phyloP scores from a whole-genome alignment of 495 filamentous ascomycete genomes.

The Aspergillus hancockii region DNA sequence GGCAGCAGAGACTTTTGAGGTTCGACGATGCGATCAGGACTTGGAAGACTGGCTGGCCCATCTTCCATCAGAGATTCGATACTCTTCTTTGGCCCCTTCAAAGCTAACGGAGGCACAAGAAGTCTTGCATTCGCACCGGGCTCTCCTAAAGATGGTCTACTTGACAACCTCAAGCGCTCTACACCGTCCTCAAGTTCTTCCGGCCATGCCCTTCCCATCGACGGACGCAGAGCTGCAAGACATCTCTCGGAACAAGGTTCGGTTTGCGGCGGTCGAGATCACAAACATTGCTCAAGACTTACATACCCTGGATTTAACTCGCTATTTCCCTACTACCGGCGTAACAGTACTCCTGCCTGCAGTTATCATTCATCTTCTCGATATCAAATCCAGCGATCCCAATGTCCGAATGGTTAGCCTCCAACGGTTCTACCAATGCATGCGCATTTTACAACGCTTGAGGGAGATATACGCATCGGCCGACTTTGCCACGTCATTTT shows the following conservation, averaged over 20 bases:
- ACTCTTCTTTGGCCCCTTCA: constrained; percentile 45
- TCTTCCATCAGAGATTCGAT: constrained; percentile 68
- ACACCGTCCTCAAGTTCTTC: constrained; percentile 83
- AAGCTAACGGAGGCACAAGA: constrained; percentile 52
- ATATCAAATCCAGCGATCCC: constrained; percentile 77
- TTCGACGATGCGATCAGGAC: constrained; percentile 70
- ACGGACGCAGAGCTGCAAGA: constrained; percentile 66
- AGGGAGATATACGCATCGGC: constrained; percentile 84
- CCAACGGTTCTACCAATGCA: constrained; percentile 80
- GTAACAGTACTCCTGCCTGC: constrained; percentile 87
- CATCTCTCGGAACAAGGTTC: constrained; percentile 75
- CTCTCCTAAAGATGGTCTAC: constrained; percentile 85
- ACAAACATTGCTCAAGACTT: constrained; percentile 75
- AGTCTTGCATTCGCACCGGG: constrained; percentile 70
- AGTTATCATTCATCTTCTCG: constrained; percentile 86
- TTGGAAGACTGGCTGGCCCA: constrained; percentile 70
- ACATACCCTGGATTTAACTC: constrained; percentile 66
- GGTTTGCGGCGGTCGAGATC: constrained; percentile 76
- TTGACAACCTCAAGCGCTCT: constrained; percentile 83
- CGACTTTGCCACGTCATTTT: constrained; percentile 81
- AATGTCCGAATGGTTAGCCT: constrained; percentile 66
- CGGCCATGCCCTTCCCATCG: constrained; percentile 63
- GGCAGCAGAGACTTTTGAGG: constrained; percentile 71
- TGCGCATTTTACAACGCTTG: constrained; percentile 77
- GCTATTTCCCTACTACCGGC: constrained; percentile 80